Conservation (phyloP, 2,329 filamentous ascomycete species). For the Fusarium udum region DNA sequence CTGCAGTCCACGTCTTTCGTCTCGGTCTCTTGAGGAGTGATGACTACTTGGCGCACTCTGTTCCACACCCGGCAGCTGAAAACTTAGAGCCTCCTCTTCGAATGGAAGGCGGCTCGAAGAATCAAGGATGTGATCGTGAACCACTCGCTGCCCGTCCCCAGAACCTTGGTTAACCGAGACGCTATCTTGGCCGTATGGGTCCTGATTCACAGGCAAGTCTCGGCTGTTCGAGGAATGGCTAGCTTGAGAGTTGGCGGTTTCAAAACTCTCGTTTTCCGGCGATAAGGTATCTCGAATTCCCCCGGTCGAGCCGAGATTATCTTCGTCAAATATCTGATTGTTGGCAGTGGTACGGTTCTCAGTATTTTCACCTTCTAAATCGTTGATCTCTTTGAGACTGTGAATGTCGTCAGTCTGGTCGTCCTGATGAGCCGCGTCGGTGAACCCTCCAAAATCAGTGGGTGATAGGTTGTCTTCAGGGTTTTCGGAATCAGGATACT, state of each 20-base stretch:
- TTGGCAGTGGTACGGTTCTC: neutral
- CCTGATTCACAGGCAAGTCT: neutral
- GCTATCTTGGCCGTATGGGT: constrained; percentile 1
- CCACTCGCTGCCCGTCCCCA: neutral
- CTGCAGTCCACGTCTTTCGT: neutral
- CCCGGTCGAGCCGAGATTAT: neutral
- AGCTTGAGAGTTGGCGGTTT: constrained; percentile 1
- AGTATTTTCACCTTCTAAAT: neutral
- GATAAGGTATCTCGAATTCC: neutral
- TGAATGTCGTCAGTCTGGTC: neutral
- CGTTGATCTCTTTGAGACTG: neutral
- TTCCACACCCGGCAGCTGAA: neutral
- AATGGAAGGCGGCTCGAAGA: neutral
- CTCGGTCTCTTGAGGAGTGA: neutral
- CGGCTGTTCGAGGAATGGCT: neutral
- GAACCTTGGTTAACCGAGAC: neutral
- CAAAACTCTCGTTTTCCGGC: neutral
- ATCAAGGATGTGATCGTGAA: neutral
- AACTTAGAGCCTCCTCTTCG: neutral
- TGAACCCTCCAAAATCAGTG: neutral
- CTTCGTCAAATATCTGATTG: neutral
- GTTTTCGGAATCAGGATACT: neutral
- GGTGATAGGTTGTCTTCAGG: neutral
- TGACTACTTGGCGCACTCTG: neutral
- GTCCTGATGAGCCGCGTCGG: neutral